These are phyloP conservation scores for Barnettozyma sp. DNA, from an alignment of 805 yeast genomes.

Conservation along the genomic window DNA sequence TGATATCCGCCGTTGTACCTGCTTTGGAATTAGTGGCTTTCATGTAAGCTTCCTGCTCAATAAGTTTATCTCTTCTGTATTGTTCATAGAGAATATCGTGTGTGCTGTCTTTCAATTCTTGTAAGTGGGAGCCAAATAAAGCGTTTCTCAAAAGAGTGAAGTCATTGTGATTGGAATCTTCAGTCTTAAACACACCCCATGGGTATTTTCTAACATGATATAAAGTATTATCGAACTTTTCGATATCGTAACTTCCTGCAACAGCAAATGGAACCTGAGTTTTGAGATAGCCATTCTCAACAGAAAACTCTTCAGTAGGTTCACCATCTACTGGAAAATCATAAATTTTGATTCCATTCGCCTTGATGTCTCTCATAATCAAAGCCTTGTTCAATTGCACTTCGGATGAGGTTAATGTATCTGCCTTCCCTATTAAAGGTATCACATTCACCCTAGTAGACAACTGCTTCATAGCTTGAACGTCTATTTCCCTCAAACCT, in stretches of 20 bases:
- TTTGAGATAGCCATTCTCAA: constrained; percentile 32
- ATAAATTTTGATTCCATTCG: constrained; percentile 56
- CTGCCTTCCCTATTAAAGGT: constrained; percentile 79
- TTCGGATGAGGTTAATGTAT: constrained; percentile 66
- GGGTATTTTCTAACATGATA: constrained; percentile 51
- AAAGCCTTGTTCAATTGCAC: constrained; percentile 43
- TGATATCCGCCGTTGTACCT: constrained; percentile 3
- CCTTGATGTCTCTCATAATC: constrained; percentile 49
- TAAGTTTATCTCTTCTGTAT: constrained; percentile 65
- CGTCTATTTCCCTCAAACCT: constrained; percentile 65
- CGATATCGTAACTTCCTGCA: constrained; percentile 46
- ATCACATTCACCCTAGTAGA: constrained; percentile 73
- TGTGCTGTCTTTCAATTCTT: constrained; percentile 76
- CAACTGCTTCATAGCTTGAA: constrained; percentile 60
- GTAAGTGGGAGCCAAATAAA: constrained; percentile 68
- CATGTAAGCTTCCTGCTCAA: constrained; percentile 21
- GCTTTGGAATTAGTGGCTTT: not conserved
- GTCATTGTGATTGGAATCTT: constrained; percentile 57
- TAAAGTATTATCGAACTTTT: constrained; percentile 25
- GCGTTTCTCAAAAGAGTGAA: constrained; percentile 65
- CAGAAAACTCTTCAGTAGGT: constrained; percentile 20
- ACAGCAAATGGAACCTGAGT: constrained; percentile 57
- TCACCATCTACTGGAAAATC: constrained; percentile 39
- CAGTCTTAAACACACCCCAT: constrained; percentile 60
- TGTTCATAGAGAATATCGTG: constrained; percentile 70